Evolutionary conservation across 169 alveolate genomes (phyloP).

Genomic region (Cryptosporidium sp.): DNA sequence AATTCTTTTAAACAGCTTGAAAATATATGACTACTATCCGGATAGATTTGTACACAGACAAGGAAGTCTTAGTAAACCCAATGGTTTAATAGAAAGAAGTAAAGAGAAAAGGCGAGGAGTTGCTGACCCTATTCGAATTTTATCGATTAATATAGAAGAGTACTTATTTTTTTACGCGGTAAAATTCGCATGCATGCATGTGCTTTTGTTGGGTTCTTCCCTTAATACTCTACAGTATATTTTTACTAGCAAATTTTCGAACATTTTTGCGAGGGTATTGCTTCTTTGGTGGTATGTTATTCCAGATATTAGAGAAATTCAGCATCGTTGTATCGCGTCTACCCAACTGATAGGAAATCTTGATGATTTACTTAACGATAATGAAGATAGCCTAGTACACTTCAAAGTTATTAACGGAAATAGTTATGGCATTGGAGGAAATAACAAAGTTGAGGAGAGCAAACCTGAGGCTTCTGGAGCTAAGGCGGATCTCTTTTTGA

Average conservation of each 20-base stretch:
- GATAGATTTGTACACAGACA: slow-evolving; percentile 35
- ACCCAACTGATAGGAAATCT: slow-evolving; percentile 76
- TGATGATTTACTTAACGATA: slow-evolving; percentile 30
- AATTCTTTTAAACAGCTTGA: not conserved
- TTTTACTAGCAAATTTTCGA: not conserved
- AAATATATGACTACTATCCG: slow-evolving; percentile 54
- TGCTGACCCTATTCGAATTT: slow-evolving; percentile 24
- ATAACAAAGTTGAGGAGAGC: not conserved
- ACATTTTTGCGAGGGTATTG: not conserved
- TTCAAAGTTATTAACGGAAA: slow-evolving; percentile 31
- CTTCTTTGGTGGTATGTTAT: slow-evolving; percentile 79
- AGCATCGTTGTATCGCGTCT: slow-evolving; percentile 80
- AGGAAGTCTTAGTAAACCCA: not conserved
- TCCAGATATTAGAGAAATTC: slow-evolving; percentile 82
- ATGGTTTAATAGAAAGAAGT: not conserved
- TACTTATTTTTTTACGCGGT: slow-evolving; percentile 45
- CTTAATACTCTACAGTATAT: slow-evolving; percentile 4
- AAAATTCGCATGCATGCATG: slow-evolving; percentile 14
- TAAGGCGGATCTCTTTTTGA: slow-evolving; percentile 62
- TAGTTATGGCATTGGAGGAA: slow-evolving; percentile 7
- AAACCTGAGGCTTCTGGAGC: slow-evolving; percentile 7
- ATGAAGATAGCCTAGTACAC: slow-evolving; percentile 4
- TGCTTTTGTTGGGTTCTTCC: slow-evolving; percentile 18
- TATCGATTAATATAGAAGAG: slow-evolving; percentile 49
- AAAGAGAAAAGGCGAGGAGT: not conserved